Conservation (phyloP, 116 monocot genomes). For the Papilionanthe hybrid region DNA sequence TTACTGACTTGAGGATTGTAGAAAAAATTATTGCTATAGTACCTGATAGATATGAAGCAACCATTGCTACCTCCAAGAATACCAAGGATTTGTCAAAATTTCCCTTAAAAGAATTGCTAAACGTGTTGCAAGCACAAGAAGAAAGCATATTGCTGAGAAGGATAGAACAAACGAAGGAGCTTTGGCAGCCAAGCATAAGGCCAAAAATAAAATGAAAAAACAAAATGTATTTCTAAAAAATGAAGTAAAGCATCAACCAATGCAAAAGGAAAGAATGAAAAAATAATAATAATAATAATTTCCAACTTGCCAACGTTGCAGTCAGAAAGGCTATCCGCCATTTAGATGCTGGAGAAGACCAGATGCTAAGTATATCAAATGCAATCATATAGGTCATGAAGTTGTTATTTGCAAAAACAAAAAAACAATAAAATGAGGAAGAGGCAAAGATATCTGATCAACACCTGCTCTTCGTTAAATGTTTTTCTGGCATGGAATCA, state of each 20-base stretch:
- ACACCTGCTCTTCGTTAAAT: no score
- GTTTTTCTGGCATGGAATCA: no score
- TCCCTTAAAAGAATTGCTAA: background rate
- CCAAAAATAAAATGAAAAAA: background rate
- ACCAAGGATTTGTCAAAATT: background rate
- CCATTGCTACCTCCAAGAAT: background rate
- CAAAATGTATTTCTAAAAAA: background rate
- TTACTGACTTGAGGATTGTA: conserved; percentile 4
- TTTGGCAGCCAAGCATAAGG: background rate
- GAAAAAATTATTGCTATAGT: background rate
- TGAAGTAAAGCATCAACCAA: background rate
- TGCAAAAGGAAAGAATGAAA: no score
- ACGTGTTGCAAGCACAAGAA: background rate
- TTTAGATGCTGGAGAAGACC: no score
- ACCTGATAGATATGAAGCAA: background rate
- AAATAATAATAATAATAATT: no score
- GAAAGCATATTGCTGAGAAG: background rate
- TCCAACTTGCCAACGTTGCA: no score
- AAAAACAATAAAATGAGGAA: no score
- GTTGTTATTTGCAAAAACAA: no score
- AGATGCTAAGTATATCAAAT: no score
- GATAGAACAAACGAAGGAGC: background rate
- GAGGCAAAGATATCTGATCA: no score
- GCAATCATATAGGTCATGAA: no score
- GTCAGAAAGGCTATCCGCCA: no score